phyloP scores from a whole-genome alignment of 1,284 basidiomycete species.

The Microbotryum saponariae region DNA sequence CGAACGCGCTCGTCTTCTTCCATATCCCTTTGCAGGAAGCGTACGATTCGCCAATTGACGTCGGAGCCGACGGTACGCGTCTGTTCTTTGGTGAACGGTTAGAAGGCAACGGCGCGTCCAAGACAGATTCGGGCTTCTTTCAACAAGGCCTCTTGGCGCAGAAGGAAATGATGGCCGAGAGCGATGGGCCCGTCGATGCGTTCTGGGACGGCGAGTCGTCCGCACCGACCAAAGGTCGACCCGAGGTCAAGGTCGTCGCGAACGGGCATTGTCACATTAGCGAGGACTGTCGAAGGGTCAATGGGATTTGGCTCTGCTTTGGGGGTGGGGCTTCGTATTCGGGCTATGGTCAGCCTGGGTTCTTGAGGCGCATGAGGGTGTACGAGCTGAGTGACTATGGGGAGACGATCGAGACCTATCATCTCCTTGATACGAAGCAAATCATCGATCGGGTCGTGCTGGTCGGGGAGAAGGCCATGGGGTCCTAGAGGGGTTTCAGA shows the following conservation, averaged over 20 bases:
- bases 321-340: constrained; percentile 78
- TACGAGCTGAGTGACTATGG: constrained; percentile 79
- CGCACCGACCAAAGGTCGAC: constrained; percentile 35
- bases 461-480: constrained; percentile 20
- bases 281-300: constrained; percentile 75
- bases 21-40: constrained; percentile 77
- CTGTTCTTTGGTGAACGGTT: constrained; percentile 43
- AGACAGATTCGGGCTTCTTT: constrained; percentile 68
- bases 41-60: constrained; percentile 30
- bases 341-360: constrained; percentile 71
- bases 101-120: constrained; percentile 58
- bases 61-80: constrained; percentile 10
- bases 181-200: constrained; percentile 45
- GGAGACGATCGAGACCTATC: constrained; percentile 80
- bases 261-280: constrained; percentile 54
- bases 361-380: constrained; percentile 80
- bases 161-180: constrained; percentile 39
- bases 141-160: constrained; percentile 64
- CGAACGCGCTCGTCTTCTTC: constrained; percentile 85
- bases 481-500: background rate
- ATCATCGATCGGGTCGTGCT: constrained; percentile 52
- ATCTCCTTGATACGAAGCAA: constrained; percentile 67
- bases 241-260: constrained; percentile 56
- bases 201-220: constrained; percentile 40
- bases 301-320: constrained; percentile 88